Evolutionary conservation across 2,329 filamentous ascomycete genomes (phyloP), one percentile per base, ranked within the genome.

Genomic region (Aspergillus eucalypticola): DNA sequence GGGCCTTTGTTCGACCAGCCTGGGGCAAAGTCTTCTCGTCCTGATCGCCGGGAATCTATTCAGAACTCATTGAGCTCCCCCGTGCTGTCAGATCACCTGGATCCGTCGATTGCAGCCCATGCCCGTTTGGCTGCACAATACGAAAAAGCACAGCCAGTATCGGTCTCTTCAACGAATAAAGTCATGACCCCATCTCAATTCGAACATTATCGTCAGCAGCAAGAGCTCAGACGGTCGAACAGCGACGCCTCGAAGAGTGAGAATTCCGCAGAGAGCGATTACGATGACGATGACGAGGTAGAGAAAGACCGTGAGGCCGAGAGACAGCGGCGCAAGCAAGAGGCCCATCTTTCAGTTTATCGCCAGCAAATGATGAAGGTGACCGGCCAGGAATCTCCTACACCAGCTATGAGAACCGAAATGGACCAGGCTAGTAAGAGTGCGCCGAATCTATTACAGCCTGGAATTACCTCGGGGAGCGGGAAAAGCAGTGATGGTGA

Each of bases 301-400:
- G 91, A 96, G 70, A 91, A 90, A 70, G 86, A 87, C 27, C 89
- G 83, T 71, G 84, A 90, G 71, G 83, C 89, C 50, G 86, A 89
- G 17, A 90, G 88, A 73, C 91, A 95, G 73, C 84, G 92, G 64
- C 86, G 88, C 69, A 95, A 93, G 80, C 92, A 96, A 73, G 91
- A 96, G 75, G 92, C 92, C 11, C 91, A 95, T 73, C 88, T 96
- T 81, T 85, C 91, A 1, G 89, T 96, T 1, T 96, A 96, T 75
- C 86, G 92, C 60, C 92, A 96, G 74, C 90, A 95, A 76, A 96
- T 96, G 92, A 96, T 94, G 90, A 96, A 96, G 77, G 90, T 95
- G 29, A 96, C 92, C 0, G 92, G 92, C 51, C 91, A 94, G 67
- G 79, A 86, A 21, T 75, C 82, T 4, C 75, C 82, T 10, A 77